Evolutionary conservation across 306 rosid genomes (phyloP).

Genomic region (Purshia tridentata): DNA sequence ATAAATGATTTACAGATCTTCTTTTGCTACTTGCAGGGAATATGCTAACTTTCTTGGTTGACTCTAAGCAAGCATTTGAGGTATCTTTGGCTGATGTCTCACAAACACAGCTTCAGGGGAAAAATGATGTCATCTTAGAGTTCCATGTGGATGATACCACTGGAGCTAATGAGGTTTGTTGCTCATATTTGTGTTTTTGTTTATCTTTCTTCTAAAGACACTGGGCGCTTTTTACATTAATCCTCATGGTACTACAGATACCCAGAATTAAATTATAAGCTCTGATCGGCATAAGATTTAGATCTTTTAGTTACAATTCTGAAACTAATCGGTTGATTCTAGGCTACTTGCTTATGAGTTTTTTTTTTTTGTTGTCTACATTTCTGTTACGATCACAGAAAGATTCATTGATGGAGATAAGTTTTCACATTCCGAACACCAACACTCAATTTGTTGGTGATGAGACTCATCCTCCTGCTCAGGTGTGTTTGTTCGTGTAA

Average conservation of each 20-base stretch:
- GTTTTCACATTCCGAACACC: conserved; percentile 94
- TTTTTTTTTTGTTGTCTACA: background rate
- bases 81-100: conserved; percentile 96
- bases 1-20: conserved; percentile 8
- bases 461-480: conserved; percentile 90
- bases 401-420: conserved; percentile 98
- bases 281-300: background rate
- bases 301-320: background rate
- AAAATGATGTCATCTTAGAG: conserved; percentile 89
- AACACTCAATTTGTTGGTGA: conserved; percentile 98
- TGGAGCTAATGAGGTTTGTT: conserved; percentile 89
- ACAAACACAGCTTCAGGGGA: conserved; percentile 93
- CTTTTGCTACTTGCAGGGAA: conserved; percentile 56
- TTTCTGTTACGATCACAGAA: conserved; percentile 54
- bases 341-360: conserved; percentile 11
- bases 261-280: conserved; percentile 2
- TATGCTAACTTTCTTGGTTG: conserved; percentile 86
- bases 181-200: conserved; percentile 8
- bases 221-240: background rate
- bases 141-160: conserved; percentile 97
- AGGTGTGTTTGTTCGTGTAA: conserved; percentile 47
- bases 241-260: background rate
- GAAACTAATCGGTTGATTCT: background rate
- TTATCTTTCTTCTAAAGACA: conserved; percentile 4
- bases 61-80: conserved; percentile 96